Base-by-base conservation (phyloP, 2,329 filamentous ascomycete genomes). In the Diaporthe helianthi region DNA sequence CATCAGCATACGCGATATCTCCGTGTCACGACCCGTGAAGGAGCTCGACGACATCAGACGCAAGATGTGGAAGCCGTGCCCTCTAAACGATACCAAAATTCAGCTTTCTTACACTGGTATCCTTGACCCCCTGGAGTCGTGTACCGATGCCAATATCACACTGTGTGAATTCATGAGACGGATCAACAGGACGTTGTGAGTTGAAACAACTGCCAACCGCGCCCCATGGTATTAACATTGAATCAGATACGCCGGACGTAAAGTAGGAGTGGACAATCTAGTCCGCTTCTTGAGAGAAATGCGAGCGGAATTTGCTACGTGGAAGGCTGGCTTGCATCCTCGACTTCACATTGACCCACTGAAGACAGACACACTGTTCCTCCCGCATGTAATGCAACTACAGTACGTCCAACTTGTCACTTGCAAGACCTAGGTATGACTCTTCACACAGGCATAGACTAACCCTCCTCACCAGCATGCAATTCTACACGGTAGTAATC, bases 131-230 rank as follows among this genome's bases (percentile, higher is more conserved):
- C 2, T 60, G 9, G 55, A 60, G 26, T 60, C 55, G 8, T 60
- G 55, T 33, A 46, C 55, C n/a, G 55, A 60, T 2, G 38, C 55
- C n/a, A 60, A 46, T 9, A 60, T 60, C 15, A 60, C 24, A 0
- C 22, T 60, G 17, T 60, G 55, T 29, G 55, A 60, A 15, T 60
- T 24, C 1, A 60, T 60, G 55, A 60, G 55, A 22, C 38, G 55
- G 1, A 60, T 60, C 4, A 60, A 60, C 3, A 60, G 55, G 19
- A 60, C 38, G 2, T 6, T 60, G 55, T 60, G 38, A 46, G 54
- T 13, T 22, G 4, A 31, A 1, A 7, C 1, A 2, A 2, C 24
- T 12, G 6, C 17, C 2, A 2, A 1, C 0, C 10, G 1, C 0
- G 36, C 0, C 5, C 8, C 7, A 2, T 31, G 0, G 8, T 0